phyloP scores from a whole-genome alignment of 805 yeast genomes.

The Candida ipomoeae region DNA sequence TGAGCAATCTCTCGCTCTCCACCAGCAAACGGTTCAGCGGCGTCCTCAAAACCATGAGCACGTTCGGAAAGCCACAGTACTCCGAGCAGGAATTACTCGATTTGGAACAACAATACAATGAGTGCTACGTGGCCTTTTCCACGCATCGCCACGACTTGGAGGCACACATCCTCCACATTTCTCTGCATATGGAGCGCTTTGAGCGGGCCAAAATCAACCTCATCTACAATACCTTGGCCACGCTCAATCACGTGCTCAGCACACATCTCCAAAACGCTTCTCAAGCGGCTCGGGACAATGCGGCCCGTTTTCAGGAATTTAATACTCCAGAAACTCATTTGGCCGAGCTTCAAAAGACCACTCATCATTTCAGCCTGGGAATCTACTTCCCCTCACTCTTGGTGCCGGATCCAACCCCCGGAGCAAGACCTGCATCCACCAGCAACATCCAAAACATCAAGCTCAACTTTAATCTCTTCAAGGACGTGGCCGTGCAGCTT shows the following conservation, averaged over 20 bases:
- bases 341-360: constrained; percentile 18
- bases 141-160: constrained; percentile 30
- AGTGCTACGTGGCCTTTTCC: constrained; percentile 33
- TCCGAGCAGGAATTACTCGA: constrained; percentile 24
- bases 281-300: neutral
- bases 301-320: neutral
- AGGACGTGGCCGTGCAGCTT: constrained; percentile 38
- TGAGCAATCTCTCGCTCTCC: constrained; percentile 21
- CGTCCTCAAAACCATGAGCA: constrained; percentile 31
- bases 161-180: constrained; percentile 19
- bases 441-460: constrained; percentile 35
- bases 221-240: constrained; percentile 29
- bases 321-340: constrained; percentile 1
- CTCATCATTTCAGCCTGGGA: constrained; percentile 32
- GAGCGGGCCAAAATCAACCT: constrained; percentile 33
- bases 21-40: constrained; percentile 29
- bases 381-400: constrained; percentile 36
- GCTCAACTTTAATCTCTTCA: constrained; percentile 35
- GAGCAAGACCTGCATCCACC: neutral
- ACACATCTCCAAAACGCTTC: neutral
- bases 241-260: constrained; percentile 31
- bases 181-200: constrained; percentile 29
- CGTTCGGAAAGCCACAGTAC: constrained; percentile 28
- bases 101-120: constrained; percentile 30
- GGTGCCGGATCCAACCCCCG: constrained; percentile 24